phyloP scores from a whole-genome alignment of 2,329 filamentous ascomycete species.

The Elsinoe arachidis region DNA sequence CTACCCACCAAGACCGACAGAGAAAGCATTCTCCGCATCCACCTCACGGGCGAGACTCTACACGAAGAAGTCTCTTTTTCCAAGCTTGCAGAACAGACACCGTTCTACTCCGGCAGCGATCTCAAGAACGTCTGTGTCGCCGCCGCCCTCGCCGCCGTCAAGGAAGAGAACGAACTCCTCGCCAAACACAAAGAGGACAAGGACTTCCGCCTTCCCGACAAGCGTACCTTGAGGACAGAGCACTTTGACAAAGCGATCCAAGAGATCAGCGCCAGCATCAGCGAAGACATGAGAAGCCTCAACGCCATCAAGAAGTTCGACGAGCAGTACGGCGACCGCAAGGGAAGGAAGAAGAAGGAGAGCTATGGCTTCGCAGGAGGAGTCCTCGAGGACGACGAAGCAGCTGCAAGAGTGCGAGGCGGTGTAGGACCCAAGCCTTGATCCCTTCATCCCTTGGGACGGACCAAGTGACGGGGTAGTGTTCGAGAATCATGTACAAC shows the following conservation, averaged over 20 bases:
- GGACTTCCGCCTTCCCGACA: constrained; percentile 56
- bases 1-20: constrained; percentile 59
- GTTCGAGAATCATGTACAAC: neutral
- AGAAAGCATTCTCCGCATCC: constrained; percentile 59
- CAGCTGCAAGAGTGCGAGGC: constrained; percentile 24
- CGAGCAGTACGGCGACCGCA: constrained; percentile 82
- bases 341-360: constrained; percentile 43
- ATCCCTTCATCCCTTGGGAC: neutral
- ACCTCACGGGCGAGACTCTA: constrained; percentile 59
- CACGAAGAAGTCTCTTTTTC: constrained; percentile 53
- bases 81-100: constrained; percentile 56
- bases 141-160: constrained; percentile 68
- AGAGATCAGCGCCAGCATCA: constrained; percentile 87
- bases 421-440: constrained; percentile 9
- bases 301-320: constrained; percentile 89
- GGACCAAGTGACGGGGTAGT: neutral
- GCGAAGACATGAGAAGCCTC: constrained; percentile 83
- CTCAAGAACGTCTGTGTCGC: constrained; percentile 76
- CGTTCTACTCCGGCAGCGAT: constrained; percentile 74
- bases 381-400: constrained; percentile 22
- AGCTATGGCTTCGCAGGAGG: constrained; percentile 27
- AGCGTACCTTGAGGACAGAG: constrained; percentile 52
- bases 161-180: constrained; percentile 55
- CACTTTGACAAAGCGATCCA: constrained; percentile 82
- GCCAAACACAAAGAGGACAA: constrained; percentile 26